Conservation (phyloP, 2,329 filamentous ascomycete species). For the Stachybotrys elegans region DNA sequence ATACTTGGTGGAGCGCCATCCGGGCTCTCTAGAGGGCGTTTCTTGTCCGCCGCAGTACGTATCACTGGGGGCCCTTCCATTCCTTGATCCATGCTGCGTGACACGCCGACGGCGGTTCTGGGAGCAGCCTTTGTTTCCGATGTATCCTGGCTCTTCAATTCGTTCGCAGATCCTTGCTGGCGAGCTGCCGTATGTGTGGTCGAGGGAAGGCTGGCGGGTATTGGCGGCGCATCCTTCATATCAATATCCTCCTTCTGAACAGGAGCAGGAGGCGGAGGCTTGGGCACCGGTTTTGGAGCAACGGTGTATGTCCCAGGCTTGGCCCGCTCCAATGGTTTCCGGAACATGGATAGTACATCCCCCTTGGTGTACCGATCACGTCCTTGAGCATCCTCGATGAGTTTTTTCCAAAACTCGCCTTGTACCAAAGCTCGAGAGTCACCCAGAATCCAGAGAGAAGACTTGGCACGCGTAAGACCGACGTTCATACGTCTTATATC, state of each 20-base stretch:
- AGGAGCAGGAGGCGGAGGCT: neutral
- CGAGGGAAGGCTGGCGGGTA: no score
- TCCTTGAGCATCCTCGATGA: slow-evolving; percentile 74
- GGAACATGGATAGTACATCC: slow-evolving; percentile 45
- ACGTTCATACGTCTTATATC: slow-evolving; percentile 99
- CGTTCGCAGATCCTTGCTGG: no score
- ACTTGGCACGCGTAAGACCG: slow-evolving; percentile 92
- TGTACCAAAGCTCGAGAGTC: slow-evolving; percentile 82
- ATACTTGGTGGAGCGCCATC: slow-evolving; percentile 23
- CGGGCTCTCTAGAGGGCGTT: slow-evolving; percentile 35
- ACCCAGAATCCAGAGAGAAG: slow-evolving; percentile 91
- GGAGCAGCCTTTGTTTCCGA: no score
- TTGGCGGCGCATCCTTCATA: slow-evolving; percentile 12
- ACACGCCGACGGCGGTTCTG: no score
- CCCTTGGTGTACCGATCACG: slow-evolving; percentile 74
- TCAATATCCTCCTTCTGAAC: slow-evolving; percentile 10
- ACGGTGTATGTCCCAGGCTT: slow-evolving; percentile 16
- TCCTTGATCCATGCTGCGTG: slow-evolving; percentile 18
- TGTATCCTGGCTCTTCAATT: no score
- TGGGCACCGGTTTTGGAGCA: slow-evolving; percentile 5
- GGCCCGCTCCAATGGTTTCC: slow-evolving; percentile 34
- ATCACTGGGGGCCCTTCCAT: slow-evolving; percentile 32
- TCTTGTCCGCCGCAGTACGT: slow-evolving; percentile 34
- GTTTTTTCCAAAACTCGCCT: slow-evolving; percentile 83
- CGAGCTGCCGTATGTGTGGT: no score